A percentile compares a stretch with the other conserved stretches of the same genome.
Evolutionary conservation across 176 grass and related monocot genomes (phyloP).

Genomic region (Thinopyrum elongatum): DNA sequence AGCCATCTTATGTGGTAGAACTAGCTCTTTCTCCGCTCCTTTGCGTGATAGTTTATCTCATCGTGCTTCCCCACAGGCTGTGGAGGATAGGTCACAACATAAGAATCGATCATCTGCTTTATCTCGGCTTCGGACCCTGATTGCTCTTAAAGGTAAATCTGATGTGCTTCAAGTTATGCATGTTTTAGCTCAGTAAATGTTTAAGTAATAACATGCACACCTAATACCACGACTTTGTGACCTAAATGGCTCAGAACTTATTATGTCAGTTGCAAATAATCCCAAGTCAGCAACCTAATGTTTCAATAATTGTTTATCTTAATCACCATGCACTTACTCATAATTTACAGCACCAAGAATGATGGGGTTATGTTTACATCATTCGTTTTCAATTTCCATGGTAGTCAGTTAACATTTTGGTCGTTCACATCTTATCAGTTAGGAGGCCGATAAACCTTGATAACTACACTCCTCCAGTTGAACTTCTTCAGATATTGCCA

Average conservation of each 20-base stretch:
- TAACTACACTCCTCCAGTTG: slow-evolving; percentile 66
- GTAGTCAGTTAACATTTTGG: background rate
- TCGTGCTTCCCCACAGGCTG: slow-evolving; percentile 45
- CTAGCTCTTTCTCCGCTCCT: background rate
- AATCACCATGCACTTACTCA: background rate
- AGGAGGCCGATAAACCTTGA: slow-evolving; percentile 83
- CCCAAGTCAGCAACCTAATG: background rate
- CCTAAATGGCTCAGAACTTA: background rate
- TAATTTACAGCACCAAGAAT: background rate
- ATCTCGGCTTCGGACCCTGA: slow-evolving; percentile 66
- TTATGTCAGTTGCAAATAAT: background rate
- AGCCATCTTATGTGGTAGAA: background rate
- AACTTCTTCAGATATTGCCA: slow-evolving; percentile 92
- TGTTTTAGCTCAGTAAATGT: background rate
- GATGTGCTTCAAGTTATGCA: background rate
- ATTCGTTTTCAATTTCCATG: slow-evolving; percentile 5
- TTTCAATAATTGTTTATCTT: background rate
- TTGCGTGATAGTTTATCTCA: background rate
- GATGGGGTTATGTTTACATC: background rate
- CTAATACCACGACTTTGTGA: background rate
- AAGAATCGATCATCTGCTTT: slow-evolving; percentile 81
- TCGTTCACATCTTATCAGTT: slow-evolving; percentile 48
- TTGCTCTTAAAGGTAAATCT: slow-evolving; percentile 78
- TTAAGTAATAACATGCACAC: background rate
- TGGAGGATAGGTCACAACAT: slow-evolving; percentile 92